Conservation (phyloP, 2,329 filamentous ascomycete genomes). For the Chrysoporthe austroafricana region DNA sequence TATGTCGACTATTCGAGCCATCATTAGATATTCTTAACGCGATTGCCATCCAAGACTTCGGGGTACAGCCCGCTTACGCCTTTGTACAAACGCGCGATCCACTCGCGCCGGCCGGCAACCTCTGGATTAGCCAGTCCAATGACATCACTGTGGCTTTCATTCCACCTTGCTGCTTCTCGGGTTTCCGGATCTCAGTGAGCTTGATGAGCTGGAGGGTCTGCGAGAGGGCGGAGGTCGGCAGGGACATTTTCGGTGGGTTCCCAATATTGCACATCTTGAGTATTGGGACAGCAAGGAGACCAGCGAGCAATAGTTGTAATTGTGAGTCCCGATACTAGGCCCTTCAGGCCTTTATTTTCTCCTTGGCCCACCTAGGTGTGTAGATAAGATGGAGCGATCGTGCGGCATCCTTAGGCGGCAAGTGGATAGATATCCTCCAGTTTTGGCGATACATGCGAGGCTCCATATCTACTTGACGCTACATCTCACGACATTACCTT, state of each 20-base stretch:
- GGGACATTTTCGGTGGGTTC: slow-evolving; percentile 28
- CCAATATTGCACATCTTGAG: background rate
- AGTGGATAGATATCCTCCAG: too few species aligned
- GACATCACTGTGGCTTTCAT: slow-evolving; percentile 47
- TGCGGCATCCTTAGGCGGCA: too few species aligned
- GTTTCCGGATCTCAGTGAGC: slow-evolving; percentile 37
- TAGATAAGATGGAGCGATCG: too few species aligned
- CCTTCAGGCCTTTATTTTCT: too few species aligned
- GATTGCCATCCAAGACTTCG: slow-evolving; percentile 18
- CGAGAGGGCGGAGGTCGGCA: slow-evolving; percentile 34
- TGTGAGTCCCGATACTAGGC: background rate
- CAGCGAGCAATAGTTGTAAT: background rate
- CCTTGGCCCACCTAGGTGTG: too few species aligned
- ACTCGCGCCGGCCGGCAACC: slow-evolving; percentile 28
- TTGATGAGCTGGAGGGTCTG: slow-evolving; percentile 38
- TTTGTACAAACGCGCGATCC: slow-evolving; percentile 32
- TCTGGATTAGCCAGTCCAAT: slow-evolving; percentile 37
- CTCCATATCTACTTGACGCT: too few species aligned
- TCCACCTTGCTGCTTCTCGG: slow-evolving; percentile 36
- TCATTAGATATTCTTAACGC: slow-evolving; percentile 38
- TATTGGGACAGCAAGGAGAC: background rate
- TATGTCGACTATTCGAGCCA: slow-evolving; percentile 43
- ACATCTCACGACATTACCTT: too few species aligned
- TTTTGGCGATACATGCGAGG: too few species aligned
- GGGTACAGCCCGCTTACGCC: slow-evolving; percentile 33